These are phyloP conservation scores for Elsinoe ampelina DNA, from an alignment of 2,329 filamentous ascomycete genomes.

Conservation along the genomic window DNA sequence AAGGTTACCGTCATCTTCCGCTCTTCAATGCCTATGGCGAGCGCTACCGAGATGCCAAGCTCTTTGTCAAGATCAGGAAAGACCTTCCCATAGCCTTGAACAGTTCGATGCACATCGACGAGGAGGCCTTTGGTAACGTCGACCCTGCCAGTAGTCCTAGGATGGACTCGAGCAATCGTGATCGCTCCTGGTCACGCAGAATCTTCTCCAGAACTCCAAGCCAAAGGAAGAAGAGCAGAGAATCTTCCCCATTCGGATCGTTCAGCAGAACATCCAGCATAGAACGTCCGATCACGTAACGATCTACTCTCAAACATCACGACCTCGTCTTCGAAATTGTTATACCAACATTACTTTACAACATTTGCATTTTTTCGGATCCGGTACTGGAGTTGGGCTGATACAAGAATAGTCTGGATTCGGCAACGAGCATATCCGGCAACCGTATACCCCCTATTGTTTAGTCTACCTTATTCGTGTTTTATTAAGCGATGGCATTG, in stretches of 20 bases:
- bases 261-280: slow-evolving; percentile 28
- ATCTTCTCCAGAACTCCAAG: slow-evolving; percentile 37
- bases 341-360: not conserved
- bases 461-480: slow-evolving; percentile 1
- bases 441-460: slow-evolving; percentile 10
- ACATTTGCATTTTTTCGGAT: not conserved
- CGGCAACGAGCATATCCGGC: slow-evolving; percentile 9
- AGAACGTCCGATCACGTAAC: slow-evolving; percentile 23
- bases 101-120: slow-evolving; percentile 20
- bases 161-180: slow-evolving; percentile 24
- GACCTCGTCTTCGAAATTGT: slow-evolving; percentile 6
- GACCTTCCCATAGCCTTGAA: slow-evolving; percentile 28
- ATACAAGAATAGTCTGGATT: slow-evolving; percentile 11
- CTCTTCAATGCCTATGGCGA: slow-evolving; percentile 82
- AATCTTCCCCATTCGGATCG: slow-evolving; percentile 18
- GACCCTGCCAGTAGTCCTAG: slow-evolving; percentile 23
- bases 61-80: slow-evolving; percentile 81
- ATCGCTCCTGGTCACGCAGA: slow-evolving; percentile 32
- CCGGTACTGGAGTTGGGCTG: slow-evolving; percentile 11
- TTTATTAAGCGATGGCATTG: slow-evolving; percentile 1
- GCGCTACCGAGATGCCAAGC: slow-evolving; percentile 85
- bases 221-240: slow-evolving; percentile 29
- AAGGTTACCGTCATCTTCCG: slow-evolving; percentile 87
- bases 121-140: slow-evolving; percentile 21
- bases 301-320: not conserved